Percentiles rank a stretch among this genome's conserved stretches.
Conservation (phyloP, 306 rosid genomes). For the Cicer yamashitae region DNA sequence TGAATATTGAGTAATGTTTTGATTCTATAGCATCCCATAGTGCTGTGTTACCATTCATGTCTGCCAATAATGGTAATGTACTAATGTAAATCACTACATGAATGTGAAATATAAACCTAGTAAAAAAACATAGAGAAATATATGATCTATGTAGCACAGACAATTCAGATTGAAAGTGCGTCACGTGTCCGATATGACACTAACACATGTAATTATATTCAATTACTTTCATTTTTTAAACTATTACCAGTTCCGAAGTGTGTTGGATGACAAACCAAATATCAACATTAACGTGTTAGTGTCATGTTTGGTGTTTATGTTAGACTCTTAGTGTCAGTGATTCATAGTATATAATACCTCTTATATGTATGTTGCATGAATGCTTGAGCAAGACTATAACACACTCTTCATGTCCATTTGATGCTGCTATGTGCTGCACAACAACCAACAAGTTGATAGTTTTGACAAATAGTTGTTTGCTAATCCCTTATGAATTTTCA, state of each 20-base stretch:
- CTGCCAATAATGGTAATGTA: conserved; percentile 51
- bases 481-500: neutral
- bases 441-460: conserved; percentile 32
- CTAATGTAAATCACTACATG: conserved; percentile 9
- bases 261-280: no score
- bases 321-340: no score
- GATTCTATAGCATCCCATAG: conserved; percentile 79
- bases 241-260: no score
- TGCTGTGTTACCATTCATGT: conserved; percentile 72
- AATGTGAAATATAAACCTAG: neutral
- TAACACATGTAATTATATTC: no score
- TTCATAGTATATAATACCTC: conserved; percentile 50
- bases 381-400: conserved; percentile 71
- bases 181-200: no score
- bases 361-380: conserved; percentile 61
- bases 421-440: conserved; percentile 79
- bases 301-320: no score
- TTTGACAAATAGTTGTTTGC: conserved; percentile 20
- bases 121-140: neutral
- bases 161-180: no score
- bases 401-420: conserved; percentile 78
- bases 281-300: no score
- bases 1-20: conserved; percentile 67
- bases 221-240: no score
- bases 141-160: neutral